Conservation (phyloP, 2,329 filamentous ascomycete genomes). For the Metarhizium humberi region DNA sequence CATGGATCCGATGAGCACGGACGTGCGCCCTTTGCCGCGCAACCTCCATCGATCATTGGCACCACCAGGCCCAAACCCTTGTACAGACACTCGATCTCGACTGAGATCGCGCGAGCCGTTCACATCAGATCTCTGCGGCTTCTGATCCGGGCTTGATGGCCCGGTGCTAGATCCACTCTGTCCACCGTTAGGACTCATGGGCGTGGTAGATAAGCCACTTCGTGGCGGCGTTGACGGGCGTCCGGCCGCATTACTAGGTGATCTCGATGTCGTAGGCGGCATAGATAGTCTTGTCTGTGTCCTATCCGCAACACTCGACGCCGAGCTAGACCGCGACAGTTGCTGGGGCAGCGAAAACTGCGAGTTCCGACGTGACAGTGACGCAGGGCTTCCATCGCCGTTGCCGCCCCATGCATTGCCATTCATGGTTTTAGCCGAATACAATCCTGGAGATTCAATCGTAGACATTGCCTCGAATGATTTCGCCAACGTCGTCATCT, state of each 20-base stretch:
- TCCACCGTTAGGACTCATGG: conserved; percentile 40
- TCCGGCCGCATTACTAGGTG: conserved; percentile 30
- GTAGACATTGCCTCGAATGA: conserved; percentile 63
- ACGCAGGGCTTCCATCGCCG: conserved; percentile 26
- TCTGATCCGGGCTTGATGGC: conserved; percentile 32
- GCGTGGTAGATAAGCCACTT: conserved; percentile 37
- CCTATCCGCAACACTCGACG: conserved; percentile 45
- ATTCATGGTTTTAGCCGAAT: conserved; percentile 30
- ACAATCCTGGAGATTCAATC: conserved; percentile 65
- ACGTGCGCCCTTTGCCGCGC: conserved; percentile 70
- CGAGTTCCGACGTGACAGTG: conserved; percentile 41
- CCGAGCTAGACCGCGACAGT: conserved; percentile 43
- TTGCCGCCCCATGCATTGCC: conserved; percentile 27
- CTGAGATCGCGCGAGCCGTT: conserved; percentile 39
- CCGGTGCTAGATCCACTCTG: conserved; percentile 24
- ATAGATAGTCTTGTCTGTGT: conserved; percentile 69
- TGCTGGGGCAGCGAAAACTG: conserved; percentile 35
- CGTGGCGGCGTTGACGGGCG: conserved; percentile 43
- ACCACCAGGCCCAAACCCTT: conserved; percentile 63
- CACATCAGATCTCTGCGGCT: conserved; percentile 26
- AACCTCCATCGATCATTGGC: conserved; percentile 69
- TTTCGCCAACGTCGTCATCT: conserved; percentile 66
- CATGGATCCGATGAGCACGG: conserved; percentile 72
- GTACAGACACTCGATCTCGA: conserved; percentile 51
- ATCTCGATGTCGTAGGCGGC: conserved; percentile 52